Evolutionary conservation across 306 rosid genomes (phyloP).

Genomic region (cucumber (Cucumis sativus)): Cucumber_9930_V3 NC_026656.2:12936501-12937000

Average conservation of each 20-base stretch:
- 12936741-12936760: neutral
- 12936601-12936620: neutral
- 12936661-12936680: neutral
- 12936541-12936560: neutral
- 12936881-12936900: slow-evolving; percentile 36
- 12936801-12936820: slow-evolving; percentile 10
- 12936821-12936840: slow-evolving; percentile 14
- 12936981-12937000: neutral
- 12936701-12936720: neutral
- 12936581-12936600: neutral
- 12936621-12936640: neutral
- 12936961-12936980: neutral
- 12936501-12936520: neutral
- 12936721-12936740: slow-evolving; percentile 1
- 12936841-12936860: slow-evolving; percentile 8
- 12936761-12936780: slow-evolving; percentile 3
- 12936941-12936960: slow-evolving; percentile 9
- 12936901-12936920: slow-evolving; percentile 38
- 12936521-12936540: neutral
- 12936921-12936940: slow-evolving; percentile 22
- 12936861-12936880: slow-evolving; percentile 38
- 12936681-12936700: slow-evolving; percentile 1
- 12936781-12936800: slow-evolving; percentile 8
- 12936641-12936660: neutral
- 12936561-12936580: neutral